Percentiles rank a stretch among this genome's conserved stretches.
phyloP scores from a whole-genome alignment of 805 yeast species.

The Metahyphopichia silvanorum region DNA sequence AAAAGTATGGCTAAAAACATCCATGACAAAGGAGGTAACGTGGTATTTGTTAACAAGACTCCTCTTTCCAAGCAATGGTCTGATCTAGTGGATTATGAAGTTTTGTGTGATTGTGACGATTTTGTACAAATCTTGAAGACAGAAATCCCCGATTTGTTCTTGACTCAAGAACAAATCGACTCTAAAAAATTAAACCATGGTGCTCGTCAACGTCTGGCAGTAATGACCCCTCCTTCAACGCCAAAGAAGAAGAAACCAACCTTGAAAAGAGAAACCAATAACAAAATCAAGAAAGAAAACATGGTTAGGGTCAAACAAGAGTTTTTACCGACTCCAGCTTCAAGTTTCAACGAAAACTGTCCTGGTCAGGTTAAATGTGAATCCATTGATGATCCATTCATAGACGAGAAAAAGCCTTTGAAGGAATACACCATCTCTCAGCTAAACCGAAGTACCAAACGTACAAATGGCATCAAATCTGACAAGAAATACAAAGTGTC shows the following conservation, averaged over 20 bases:
- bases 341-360: slow-evolving; percentile 28
- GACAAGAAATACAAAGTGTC: no score
- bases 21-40: slow-evolving; percentile 77
- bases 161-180: slow-evolving; percentile 50
- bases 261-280: slow-evolving; percentile 1
- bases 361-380: no score
- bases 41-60: slow-evolving; percentile 72
- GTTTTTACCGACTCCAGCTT: slow-evolving; percentile 30
- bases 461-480: no score
- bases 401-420: slow-evolving; percentile 4
- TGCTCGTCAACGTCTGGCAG: slow-evolving; percentile 4
- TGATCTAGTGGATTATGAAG: slow-evolving; percentile 71
- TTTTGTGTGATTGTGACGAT: slow-evolving; percentile 75
- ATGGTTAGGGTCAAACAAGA: slow-evolving; percentile 3
- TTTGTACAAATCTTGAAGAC: slow-evolving; percentile 60
- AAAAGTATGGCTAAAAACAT: slow-evolving; percentile 63
- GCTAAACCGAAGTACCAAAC: no score
- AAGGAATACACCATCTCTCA: slow-evolving; percentile 7
- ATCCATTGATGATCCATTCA: not conserved
- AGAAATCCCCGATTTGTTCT: slow-evolving; percentile 61
- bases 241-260: slow-evolving; percentile 4
- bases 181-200: slow-evolving; percentile 31
- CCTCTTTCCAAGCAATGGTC: slow-evolving; percentile 65
- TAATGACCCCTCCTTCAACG: slow-evolving; percentile 4
- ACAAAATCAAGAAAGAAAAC: slow-evolving; percentile 3